Evolutionary conservation across 2,329 filamentous ascomycete genomes (phyloP).

Genomic region (Trichoderma atrobrunneum): DNA sequence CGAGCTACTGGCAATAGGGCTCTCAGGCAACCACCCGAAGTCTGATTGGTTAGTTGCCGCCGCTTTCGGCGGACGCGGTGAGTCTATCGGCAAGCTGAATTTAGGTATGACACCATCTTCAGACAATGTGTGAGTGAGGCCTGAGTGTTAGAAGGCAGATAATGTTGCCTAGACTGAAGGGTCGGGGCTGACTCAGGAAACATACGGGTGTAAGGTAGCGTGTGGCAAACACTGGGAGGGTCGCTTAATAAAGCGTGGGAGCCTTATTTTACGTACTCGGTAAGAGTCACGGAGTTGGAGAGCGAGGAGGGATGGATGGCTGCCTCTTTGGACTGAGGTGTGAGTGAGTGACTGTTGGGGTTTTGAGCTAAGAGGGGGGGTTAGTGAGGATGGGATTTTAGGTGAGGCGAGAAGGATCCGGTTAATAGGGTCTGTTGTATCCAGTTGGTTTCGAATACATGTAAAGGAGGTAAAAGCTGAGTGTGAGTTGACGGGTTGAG

Average conservation of each 20-base stretch:
- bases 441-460: neutral
- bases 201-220: too few relatives aligned
- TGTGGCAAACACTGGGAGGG: neutral
- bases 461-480: neutral
- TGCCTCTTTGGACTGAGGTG: neutral
- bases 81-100: neutral
- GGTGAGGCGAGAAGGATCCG: neutral
- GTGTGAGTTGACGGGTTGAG: neutral
- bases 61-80: neutral
- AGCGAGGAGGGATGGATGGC: neutral
- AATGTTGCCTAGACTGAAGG: neutral
- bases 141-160: neutral
- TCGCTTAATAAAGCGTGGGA: neutral
- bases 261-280: neutral
- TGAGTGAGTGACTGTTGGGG: neutral
- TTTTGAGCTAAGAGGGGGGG: neutral
- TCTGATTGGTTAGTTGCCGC: constrained; percentile 3
- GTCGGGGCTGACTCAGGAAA: neutral
- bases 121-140: neutral
- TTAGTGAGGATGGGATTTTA: neutral
- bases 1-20: neutral
- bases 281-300: neutral
- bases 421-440: neutral
- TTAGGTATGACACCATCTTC: neutral
- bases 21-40: neutral